phyloP scores from a whole-genome alignment of 2,329 filamentous ascomycete species.

The Pezicula radicicola region DNA sequence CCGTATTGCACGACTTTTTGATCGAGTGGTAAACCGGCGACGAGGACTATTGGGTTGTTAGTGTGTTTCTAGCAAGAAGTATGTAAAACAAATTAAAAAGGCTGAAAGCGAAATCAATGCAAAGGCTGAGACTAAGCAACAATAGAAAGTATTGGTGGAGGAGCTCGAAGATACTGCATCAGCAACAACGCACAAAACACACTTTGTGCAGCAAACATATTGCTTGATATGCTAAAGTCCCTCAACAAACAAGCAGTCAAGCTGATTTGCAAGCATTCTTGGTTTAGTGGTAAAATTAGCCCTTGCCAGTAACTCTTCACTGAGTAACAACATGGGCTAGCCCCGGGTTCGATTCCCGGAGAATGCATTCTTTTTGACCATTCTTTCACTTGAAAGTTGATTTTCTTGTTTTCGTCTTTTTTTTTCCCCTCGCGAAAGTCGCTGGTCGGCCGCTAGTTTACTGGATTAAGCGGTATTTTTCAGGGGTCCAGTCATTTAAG shows the following conservation, averaged over 20 bases:
- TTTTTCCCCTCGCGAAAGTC: no score
- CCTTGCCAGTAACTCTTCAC: slow-evolving; percentile 1
- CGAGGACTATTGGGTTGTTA: slow-evolving; percentile 47
- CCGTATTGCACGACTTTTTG: slow-evolving; percentile 82
- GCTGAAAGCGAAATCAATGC: neutral
- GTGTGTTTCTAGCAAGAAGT: slow-evolving; percentile 2
- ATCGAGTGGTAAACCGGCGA: slow-evolving; percentile 77
- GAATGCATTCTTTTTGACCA: slow-evolving; percentile 1
- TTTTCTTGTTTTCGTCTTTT: neutral
- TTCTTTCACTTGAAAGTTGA: neutral
- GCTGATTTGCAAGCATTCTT: slow-evolving; percentile 12
- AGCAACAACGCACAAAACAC: no score
- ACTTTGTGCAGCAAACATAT: no score
- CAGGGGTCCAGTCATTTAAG: no score
- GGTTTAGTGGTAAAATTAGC: slow-evolving; percentile 28
- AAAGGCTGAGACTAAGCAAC: neutral
- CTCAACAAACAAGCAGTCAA: neutral
- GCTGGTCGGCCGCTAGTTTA: no score
- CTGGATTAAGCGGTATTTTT: no score
- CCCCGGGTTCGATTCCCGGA: slow-evolving; percentile 17
- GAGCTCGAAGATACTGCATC: no score
- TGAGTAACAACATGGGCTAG: slow-evolving; percentile 18
- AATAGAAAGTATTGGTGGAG: no score
- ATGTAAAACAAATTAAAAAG: neutral
- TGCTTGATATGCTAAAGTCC: no score